Conservation (phyloP, 345 rosid genomes). For the Dovyalis caffra region DNA sequence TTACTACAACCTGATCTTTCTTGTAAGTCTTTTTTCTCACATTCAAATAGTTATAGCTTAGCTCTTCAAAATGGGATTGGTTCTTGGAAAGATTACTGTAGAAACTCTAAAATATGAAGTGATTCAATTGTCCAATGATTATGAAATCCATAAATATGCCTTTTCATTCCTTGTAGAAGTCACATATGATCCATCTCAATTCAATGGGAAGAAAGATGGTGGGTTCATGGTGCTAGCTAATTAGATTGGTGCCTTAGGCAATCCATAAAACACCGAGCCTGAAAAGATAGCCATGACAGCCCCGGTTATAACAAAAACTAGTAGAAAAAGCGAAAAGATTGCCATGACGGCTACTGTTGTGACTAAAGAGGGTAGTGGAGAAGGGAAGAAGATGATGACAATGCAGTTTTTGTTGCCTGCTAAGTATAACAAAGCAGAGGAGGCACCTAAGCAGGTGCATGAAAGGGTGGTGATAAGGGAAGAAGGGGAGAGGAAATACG, state of each 20-base stretch:
- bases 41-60: neutral
- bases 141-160: constrained; percentile 74
- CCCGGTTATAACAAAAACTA: constrained; percentile 62
- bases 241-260: constrained; percentile 81
- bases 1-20: no score
- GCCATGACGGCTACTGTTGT: constrained; percentile 90
- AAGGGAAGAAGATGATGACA: constrained; percentile 52
- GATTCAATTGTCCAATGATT: constrained; percentile 41
- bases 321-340: constrained; percentile 49
- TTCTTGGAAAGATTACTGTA: constrained; percentile 67
- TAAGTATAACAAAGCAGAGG: constrained; percentile 67
- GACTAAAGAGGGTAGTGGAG: constrained; percentile 43
- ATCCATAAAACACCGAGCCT: constrained; percentile 70
- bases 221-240: constrained; percentile 72
- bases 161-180: constrained; percentile 68
- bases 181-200: constrained; percentile 64
- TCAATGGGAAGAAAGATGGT: constrained; percentile 72
- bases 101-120: constrained; percentile 73
- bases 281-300: constrained; percentile 91
- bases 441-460: constrained; percentile 85
- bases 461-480: constrained; percentile 76
- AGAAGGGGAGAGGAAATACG: constrained; percentile 68
- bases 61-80: constrained; percentile 56
- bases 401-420: constrained; percentile 85
- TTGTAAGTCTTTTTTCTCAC: no score